phyloP scores from a whole-genome alignment of 2,329 filamentous ascomycete genomes.

The Fusarium sp. region DNA sequence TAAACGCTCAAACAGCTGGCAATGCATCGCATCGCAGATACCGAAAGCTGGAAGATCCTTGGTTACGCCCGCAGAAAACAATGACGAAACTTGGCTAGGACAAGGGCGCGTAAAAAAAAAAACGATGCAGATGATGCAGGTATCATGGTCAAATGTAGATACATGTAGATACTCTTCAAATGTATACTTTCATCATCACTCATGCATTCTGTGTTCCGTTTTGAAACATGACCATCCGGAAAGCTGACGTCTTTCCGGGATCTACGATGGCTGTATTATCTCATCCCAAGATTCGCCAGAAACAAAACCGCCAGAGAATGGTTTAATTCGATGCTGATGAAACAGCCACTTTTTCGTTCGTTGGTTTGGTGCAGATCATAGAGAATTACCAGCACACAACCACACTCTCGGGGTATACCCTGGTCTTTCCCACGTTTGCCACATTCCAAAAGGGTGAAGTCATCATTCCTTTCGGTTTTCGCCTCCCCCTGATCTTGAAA shows the following conservation, averaged over 20 bases:
- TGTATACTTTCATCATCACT: conserved; percentile 11
- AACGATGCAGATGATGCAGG: not conserved
- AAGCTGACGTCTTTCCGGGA: conserved; percentile 25
- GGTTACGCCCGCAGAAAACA: not conserved
- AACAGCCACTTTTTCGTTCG: conserved; percentile 6
- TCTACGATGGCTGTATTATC: too few relatives aligned
- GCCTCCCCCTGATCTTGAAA: conserved; percentile 28
- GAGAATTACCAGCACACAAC: not conserved
- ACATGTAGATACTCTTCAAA: not conserved
- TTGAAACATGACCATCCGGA: conserved; percentile 30
- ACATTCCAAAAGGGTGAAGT: conserved; percentile 38
- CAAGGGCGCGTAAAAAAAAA: not conserved
- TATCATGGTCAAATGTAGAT: not conserved
- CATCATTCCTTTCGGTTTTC: conserved; percentile 22
- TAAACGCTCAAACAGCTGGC: not conserved
- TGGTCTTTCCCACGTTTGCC: conserved; percentile 29
- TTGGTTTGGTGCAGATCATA: not conserved
- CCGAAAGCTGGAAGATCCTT: not conserved
- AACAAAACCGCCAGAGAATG: not conserved
- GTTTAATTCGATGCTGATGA: conserved; percentile 8
- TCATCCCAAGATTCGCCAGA: conserved; percentile 3
- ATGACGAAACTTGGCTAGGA: not conserved
- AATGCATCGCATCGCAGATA: not conserved
- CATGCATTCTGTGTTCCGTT: not conserved
- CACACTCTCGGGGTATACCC: not conserved